These are phyloP conservation scores for Rhododendron henanense DNA, from an alignment of 148 eudicot genomes.

Conservation along the genomic window DNA sequence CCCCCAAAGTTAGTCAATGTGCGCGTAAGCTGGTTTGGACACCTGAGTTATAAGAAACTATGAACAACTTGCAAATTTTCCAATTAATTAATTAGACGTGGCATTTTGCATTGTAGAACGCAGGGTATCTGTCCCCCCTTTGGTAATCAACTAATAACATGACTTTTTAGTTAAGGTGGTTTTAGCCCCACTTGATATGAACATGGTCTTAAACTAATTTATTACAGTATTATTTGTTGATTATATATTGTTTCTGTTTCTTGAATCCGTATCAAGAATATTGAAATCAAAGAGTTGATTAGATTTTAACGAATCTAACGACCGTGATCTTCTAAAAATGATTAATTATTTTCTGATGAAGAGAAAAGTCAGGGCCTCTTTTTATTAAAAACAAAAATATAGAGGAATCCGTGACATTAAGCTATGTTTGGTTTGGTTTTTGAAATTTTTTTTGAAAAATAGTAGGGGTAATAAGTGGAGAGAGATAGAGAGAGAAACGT, in stretches of 20 bases:
- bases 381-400: no score
- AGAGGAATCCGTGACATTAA: background rate
- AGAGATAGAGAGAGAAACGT: no score
- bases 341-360: background rate
- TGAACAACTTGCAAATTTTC: background rate
- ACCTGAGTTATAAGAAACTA: no score
- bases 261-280: background rate
- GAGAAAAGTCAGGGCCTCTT: background rate
- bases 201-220: no score
- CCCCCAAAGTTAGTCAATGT: no score
- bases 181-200: no score
- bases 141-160: background rate
- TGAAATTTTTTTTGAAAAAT: no score
- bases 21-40: fast-evolving
- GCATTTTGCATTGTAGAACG: background rate
- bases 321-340: background rate
- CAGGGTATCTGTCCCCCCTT: background rate
- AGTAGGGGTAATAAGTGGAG: no score
- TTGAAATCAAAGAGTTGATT: background rate
- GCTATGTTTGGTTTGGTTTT: no score
- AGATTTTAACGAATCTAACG: background rate
- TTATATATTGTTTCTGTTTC: no score
- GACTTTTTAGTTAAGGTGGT: no score
- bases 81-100: background rate
- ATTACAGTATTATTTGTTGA: no score